Evolutionary conservation across 768 basidiomycete genomes (phyloP), one percentile per base, ranked within the genome.

Genomic region (Collybia nuda): DNA sequence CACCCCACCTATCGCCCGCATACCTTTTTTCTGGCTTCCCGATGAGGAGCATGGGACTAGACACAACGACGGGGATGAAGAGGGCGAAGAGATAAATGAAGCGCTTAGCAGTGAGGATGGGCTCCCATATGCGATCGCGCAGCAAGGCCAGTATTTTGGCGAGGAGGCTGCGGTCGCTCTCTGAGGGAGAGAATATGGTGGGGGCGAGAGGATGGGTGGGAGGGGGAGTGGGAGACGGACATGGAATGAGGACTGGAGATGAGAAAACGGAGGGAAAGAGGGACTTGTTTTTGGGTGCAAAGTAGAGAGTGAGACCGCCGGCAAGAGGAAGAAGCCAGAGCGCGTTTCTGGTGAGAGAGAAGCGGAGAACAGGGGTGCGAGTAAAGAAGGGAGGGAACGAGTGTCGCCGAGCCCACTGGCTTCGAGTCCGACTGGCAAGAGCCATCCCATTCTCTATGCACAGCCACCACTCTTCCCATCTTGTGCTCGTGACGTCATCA

Each of bases 1-100:
- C 93, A 32, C 93, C 93, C 92, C 92, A 93, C 59, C 83, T 79
- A 55, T 95, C 93, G 14, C 89, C 88, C 11, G 78, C 79, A 40
- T 82, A 72, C 42, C 70, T 68, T 39, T 72, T 72, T 47, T 81
- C 76, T 17, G 77, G 79, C 28, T 67, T 73, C 17, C 85, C 89
- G 7, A 86, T 70, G 21, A 95, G 73, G 17, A 98, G 73, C 84
- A 98, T 90, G 0, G 96, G 95, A 44, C 84, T 79, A 2, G 84
- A 75, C 41, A 95, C 40, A 45, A 99, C 80, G 51, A 98, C 92
- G 1, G 97, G 97, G 3, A 88, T 68, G 68, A 99, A 98, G 47
- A 98, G 74, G 53, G 79, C 66, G 55, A 87, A 85, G 18, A 99
- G 81, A 59, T 89, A 82, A 21, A 93, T 67, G 71, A 98, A 98